These are phyloP conservation scores for Anastatica hierochuntica DNA, from an alignment of 345 rosid species.

Conservation along the genomic window DNA sequence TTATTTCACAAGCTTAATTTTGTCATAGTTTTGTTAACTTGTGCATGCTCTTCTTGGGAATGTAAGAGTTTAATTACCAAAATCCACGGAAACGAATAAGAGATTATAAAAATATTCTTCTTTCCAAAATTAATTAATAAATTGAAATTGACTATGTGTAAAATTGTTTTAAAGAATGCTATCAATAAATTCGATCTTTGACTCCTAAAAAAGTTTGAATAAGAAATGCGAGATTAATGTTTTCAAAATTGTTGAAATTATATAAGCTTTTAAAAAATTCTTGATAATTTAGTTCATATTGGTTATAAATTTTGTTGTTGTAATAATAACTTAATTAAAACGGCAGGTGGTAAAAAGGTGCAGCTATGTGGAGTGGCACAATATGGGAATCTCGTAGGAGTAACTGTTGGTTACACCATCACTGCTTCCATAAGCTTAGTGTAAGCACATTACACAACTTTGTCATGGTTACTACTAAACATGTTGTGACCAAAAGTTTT, in stretches of 20 bases:
- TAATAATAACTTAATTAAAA: slow-evolving; percentile 2
- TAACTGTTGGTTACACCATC: slow-evolving; percentile 77
- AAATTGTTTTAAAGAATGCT: not conserved
- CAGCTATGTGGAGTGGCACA: slow-evolving; percentile 79
- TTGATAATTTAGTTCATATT: no score
- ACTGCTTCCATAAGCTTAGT: slow-evolving; percentile 92
- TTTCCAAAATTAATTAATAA: slow-evolving; percentile 1
- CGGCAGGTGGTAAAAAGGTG: slow-evolving; percentile 52
- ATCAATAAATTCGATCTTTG: slow-evolving; percentile 12
- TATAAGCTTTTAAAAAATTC: no score
- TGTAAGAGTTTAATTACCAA: not conserved
- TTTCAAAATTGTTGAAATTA: no score
- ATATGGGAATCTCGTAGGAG: slow-evolving; percentile 58
- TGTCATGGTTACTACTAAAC: no score
- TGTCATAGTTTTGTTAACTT: not conserved
- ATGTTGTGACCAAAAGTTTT: not conserved
- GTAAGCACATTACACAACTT: no score
- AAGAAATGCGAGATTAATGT: no score
- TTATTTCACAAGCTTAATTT: not conserved
- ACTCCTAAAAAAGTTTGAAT: not conserved
- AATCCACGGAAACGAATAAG: not conserved
- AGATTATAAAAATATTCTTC: not conserved
- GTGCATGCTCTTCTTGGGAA: slow-evolving; percentile 16
- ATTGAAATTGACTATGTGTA: not conserved
- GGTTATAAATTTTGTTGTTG: no score